Conservation (phyloP, 1,284 basidiomycete genomes). For the Neonothopanus nambi region DNA sequence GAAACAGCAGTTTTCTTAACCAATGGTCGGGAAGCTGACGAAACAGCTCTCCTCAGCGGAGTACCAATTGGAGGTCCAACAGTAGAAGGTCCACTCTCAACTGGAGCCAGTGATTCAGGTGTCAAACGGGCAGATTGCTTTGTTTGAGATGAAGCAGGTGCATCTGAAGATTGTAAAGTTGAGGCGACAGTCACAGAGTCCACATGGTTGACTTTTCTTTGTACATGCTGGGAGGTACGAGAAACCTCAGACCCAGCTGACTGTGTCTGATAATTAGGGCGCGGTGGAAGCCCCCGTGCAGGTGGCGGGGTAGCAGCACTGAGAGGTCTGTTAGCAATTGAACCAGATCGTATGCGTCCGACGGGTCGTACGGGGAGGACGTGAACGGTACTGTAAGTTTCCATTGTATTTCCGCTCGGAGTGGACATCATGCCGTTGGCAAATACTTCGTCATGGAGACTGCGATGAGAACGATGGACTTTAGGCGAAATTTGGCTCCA, state of each 20-base stretch:
- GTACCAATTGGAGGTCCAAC: too few species aligned
- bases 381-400: background rate
- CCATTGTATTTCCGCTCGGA: constrained; percentile 26
- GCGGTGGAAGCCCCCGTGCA: constrained; percentile 9
- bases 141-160: too few species aligned
- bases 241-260: background rate
- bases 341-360: constrained; percentile 11
- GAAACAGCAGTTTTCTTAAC: background rate
- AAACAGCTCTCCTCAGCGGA: constrained; percentile 3
- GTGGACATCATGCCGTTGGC: constrained; percentile 28
- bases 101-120: background rate
- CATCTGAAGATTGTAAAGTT: too few species aligned
- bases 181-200: too few species aligned
- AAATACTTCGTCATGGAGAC: constrained; percentile 36
- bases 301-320: constrained; percentile 4
- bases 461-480: constrained; percentile 20
- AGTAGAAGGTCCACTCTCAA: too few species aligned
- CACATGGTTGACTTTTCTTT: background rate
- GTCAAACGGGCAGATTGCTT: background rate
- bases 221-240: background rate
- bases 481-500: constrained; percentile 30
- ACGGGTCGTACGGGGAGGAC: constrained; percentile 7
- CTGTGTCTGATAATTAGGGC: too few species aligned
- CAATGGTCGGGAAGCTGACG: constrained; percentile 7
- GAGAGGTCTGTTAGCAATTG: constrained; percentile 13